Conservation (phyloP, 2,329 filamentous ascomycete genomes). For the Cladosporium oxysporum region DNA sequence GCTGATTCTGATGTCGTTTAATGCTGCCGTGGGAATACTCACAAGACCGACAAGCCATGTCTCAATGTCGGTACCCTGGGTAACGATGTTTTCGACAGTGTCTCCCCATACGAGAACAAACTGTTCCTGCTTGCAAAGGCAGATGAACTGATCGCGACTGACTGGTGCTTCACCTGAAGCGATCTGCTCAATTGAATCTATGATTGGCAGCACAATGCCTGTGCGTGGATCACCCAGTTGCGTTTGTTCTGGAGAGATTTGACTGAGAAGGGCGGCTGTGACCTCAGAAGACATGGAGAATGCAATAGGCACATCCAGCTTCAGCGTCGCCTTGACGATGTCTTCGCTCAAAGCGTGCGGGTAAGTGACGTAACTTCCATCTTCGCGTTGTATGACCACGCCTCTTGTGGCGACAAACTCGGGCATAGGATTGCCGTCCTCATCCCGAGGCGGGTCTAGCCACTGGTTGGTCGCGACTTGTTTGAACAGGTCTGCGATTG, state of each 20-base stretch:
- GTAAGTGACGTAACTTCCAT: constrained; percentile 19
- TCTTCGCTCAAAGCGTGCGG: constrained; percentile 17
- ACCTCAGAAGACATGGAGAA: constrained; percentile 21
- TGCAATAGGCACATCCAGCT: constrained; percentile 19
- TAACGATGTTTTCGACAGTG: constrained; percentile 18
- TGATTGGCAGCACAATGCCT: constrained; percentile 14
- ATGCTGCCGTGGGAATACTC: background rate
- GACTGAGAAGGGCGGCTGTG: constrained; percentile 16
- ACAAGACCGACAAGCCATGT: constrained; percentile 21
- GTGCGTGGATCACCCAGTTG: constrained; percentile 14
- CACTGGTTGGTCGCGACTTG: constrained; percentile 18
- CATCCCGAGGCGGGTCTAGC: constrained; percentile 18
- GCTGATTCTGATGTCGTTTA: background rate
- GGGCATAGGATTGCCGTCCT: constrained; percentile 13
- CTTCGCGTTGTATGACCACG: constrained; percentile 20
- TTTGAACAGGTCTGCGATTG: constrained; percentile 14
- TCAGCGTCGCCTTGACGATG: constrained; percentile 18
- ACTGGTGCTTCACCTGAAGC: constrained; percentile 15
- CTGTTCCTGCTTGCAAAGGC: constrained; percentile 19
- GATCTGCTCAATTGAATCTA: constrained; percentile 18
- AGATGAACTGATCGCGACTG: constrained; percentile 17
- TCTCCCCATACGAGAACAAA: constrained; percentile 21
- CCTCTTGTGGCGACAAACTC: constrained; percentile 18
- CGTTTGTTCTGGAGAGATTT: constrained; percentile 19
- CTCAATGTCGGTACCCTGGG: constrained; percentile 19